These are phyloP conservation scores for Fusarium metavorans DNA, from an alignment of 2,329 filamentous ascomycete genomes.

Conservation along the genomic window DNA sequence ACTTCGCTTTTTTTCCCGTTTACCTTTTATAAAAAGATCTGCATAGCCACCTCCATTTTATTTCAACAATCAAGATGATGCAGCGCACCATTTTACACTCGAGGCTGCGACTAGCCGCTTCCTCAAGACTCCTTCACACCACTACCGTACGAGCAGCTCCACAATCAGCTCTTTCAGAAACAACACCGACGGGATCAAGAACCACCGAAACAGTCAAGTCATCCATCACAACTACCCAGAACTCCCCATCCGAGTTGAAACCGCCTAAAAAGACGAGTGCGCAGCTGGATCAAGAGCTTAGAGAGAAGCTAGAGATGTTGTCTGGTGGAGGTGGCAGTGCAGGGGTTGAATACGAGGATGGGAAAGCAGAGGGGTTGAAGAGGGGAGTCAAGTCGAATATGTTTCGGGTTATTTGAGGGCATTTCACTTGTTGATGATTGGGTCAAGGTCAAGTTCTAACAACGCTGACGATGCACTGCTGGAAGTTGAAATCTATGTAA, in stretches of 20 bases:
- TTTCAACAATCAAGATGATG: not conserved
- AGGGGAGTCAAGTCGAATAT: conserved; percentile 80
- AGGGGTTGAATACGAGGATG: conserved; percentile 81
- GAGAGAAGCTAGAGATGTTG: conserved; percentile 72
- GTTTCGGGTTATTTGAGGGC: conserved; percentile 73
- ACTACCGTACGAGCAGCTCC: accelerated
- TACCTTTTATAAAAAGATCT: not conserved
- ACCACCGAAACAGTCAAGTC: not conserved
- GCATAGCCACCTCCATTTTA: accelerated
- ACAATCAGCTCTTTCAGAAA: not conserved
- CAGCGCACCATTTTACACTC: not conserved
- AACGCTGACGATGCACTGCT: not conserved
- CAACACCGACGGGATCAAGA: not conserved
- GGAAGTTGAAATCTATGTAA: not conserved
- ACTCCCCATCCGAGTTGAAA: not conserved
- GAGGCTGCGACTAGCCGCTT: accelerated
- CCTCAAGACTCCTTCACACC: not conserved
- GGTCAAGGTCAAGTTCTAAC: no score
- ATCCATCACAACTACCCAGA: not conserved
- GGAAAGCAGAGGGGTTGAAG: conserved; percentile 78
- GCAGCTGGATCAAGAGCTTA: conserved; percentile 75
- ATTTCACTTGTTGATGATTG: not conserved
- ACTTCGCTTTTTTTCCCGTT: not conserved
- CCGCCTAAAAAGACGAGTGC: conserved; percentile 64
- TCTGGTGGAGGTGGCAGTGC: conserved; percentile 78